Evolutionary conservation across 805 yeast species (phyloP).

Genomic region (Barnettozyma sucrosica): DNA sequence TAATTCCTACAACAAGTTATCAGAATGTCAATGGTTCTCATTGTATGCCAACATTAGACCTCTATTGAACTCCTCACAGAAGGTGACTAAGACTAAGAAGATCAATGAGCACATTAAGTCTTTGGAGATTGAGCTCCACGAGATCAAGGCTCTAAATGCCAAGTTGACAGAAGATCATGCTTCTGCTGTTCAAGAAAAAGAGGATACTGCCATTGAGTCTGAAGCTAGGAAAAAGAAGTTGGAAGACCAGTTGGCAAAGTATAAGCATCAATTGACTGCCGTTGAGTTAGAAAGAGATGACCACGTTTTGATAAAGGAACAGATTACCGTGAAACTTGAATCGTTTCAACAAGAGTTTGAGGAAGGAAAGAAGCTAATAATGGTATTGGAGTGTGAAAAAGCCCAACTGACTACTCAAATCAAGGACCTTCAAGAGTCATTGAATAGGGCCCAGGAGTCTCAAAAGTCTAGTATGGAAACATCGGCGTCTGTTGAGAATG

Average conservation of each 20-base stretch:
- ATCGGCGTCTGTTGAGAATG: conserved; percentile 22
- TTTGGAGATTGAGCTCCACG: conserved; percentile 41
- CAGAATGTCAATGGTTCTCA: conserved; percentile 72
- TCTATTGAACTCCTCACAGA: conserved; percentile 56
- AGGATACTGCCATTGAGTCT: conserved; percentile 15
- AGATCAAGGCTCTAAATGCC: conserved; percentile 29
- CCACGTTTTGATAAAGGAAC: background rate
- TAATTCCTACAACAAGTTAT: conserved; percentile 40
- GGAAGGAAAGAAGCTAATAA: conserved; percentile 23
- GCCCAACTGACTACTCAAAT: conserved; percentile 14
- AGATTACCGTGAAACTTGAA: conserved; percentile 21
- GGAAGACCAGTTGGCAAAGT: background rate
- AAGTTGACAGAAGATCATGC: conserved; percentile 26
- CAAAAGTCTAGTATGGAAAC: conserved; percentile 12
- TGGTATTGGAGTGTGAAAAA: conserved; percentile 22
- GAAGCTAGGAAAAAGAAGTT: background rate
- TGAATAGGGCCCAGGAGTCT: conserved; percentile 13
- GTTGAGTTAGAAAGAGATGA: background rate
- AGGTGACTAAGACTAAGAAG: conserved; percentile 50
- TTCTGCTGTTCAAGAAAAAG: conserved; percentile 39
- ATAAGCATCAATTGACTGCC: background rate
- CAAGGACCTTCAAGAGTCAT: conserved; percentile 16
- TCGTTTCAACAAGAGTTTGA: conserved; percentile 23
- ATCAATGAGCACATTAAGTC: conserved; percentile 50
- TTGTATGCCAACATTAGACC: conserved; percentile 72